Base-by-base conservation (phyloP, 2,329 filamentous ascomycete species). In the Paraphoma chrysanthemicola region DNA sequence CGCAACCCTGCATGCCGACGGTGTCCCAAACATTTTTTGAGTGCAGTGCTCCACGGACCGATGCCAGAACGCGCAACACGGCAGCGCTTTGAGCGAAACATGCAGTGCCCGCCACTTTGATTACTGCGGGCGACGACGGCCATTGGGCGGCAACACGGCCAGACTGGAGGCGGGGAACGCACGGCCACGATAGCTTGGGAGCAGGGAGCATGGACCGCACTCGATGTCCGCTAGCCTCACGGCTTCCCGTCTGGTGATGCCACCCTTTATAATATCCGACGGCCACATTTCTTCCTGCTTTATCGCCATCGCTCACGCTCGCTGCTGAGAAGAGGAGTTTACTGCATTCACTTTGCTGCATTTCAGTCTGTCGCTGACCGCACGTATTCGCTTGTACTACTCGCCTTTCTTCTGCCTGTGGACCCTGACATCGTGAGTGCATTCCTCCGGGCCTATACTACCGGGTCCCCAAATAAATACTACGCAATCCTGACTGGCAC, bases 301-400 rank as follows among this genome's bases (percentile, higher is more conserved):
- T 8, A 29, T 29, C n/a, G 11, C 30, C 42, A 29, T 30, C 18
- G 33, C 58, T 63, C 67, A 68, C 73, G 59, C 60, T 76, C 71
- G 71, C 66, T 75, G 61, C 59, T 59, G 62, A 59, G 51, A 54
- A 44, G 47, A 50, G 60, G 57, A 59, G 44, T 17, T 53, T 45
- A 46, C 43, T 44, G 39, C 39, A 42, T 42, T 42, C 39, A 17
- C 18, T 53, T 56, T 50, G 39, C 45, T 41, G 45, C 30, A 10
- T 9, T 42, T 42, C 54, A 39, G 58, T 64, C 67, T 69, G 56
- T 70, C 69, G 65, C 63, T 70, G 59, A 60, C 63, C 45, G 57
- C 55, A 46, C 9, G 10, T 56, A 55, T 42, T 56, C 44, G 29
- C 45, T 61, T 62, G 47, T 63, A 64, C 62, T 62, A 57, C 59